phyloP scores from a whole-genome alignment of 345 rosid species.

The Hevea brasiliensis region DNA sequence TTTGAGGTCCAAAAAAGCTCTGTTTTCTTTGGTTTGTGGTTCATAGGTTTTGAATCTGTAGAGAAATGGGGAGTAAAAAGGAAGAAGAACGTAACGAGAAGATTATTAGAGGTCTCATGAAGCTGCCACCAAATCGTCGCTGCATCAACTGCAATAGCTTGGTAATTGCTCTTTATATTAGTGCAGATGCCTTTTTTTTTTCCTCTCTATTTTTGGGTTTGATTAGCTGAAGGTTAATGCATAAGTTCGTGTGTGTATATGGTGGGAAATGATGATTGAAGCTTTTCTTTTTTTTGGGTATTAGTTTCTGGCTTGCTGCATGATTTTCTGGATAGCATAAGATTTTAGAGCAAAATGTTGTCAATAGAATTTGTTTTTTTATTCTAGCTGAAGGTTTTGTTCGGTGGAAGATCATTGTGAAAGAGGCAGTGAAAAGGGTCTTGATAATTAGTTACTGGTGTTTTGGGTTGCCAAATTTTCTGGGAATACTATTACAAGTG shows the following conservation, averaged over 20 bases:
- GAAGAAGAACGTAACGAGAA: conserved; percentile 95
- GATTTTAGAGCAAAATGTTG: background rate
- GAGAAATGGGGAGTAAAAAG: conserved; percentile 78
- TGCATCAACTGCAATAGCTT: conserved; percentile 95
- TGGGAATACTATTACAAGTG: background rate
- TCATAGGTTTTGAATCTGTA: conserved; percentile 1
- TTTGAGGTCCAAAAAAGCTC: background rate
- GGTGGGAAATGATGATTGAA: background rate
- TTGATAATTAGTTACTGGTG: background rate
- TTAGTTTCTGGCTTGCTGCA: background rate
- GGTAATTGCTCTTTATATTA: conserved; percentile 37
- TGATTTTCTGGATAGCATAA: background rate
- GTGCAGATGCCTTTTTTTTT: background rate
- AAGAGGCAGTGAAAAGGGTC: background rate
- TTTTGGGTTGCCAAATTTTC: background rate
- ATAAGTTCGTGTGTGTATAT: too few species aligned
- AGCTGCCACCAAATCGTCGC: conserved; percentile 94
- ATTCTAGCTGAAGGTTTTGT: background rate
- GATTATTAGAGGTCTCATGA: conserved; percentile 95
- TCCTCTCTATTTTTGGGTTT: background rate
- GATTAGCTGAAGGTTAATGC: background rate
- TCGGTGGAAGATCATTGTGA: background rate
- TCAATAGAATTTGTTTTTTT: background rate
- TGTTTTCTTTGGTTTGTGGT: background rate
- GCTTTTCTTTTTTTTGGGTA: background rate